Evolutionary conservation across 768 basidiomycete species (phyloP), one percentile per base, ranked within the genome.

Genomic region (Kondoa malvinella): DNA sequence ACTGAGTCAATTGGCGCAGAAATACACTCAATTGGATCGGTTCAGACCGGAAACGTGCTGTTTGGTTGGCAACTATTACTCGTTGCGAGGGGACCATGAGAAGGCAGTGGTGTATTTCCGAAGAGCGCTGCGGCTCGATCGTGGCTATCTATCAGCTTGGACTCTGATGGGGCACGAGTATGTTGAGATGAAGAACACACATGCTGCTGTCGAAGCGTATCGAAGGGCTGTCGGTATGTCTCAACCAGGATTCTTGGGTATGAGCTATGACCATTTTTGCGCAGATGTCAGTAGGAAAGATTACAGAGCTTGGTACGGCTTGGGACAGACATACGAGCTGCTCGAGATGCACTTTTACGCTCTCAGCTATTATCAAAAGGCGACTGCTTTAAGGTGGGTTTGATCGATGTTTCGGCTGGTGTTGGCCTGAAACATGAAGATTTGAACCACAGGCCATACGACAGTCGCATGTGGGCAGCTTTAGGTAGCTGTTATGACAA

Each of bases 131-230:
- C 87, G 92, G 74, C 83, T 99, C 60, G 92, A 99, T 77, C 83
- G 88, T 66, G 92, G 88, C 1, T 97, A 92, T 78, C 81, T 97
- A 58, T 88, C 92, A 4, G 95, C 95, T 3, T 99, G 95, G 95
- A 97, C 94, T 2, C 79, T 99, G 71, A 92, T 99, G 90, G 95
- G 95, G 0, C 95, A 99, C 74, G 95, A 97, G 78, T 96, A 88
- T 73, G 88, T 99, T 57, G 95, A 99, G 78, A 86, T 95, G 86
- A 97, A 97, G 79, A 97, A 99, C 77, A 91, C 91, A 2, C 92
- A 97, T 80, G 95, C 95, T 1, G 94, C 95, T 17, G 95, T 97
- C 66, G 95, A 97, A 78, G 89, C 92, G 12, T 99, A 97, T 77
- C 84, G 95, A 66, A 83, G 92, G 75, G 95, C 95, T 65, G 85